These are phyloP conservation scores for Brettanomyces sp. DNA, from an alignment of 805 yeast species.

Conservation along the genomic window DNA sequence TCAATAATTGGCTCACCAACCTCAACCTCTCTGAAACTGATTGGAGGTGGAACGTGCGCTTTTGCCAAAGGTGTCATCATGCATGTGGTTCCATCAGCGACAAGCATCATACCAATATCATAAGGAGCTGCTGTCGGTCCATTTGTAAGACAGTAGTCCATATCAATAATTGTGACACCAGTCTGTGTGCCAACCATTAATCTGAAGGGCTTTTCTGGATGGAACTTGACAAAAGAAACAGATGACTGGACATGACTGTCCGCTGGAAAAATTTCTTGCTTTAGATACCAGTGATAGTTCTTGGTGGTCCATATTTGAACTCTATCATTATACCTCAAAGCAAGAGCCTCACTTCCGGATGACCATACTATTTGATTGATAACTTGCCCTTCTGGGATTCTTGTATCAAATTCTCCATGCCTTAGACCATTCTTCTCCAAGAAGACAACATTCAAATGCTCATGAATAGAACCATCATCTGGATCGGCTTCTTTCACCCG, in stretches of 20 bases:
- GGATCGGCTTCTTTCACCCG: constrained; percentile 39
- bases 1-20: constrained; percentile 48
- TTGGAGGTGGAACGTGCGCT: constrained; percentile 95
- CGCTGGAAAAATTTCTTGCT: constrained; percentile 53
- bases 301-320: constrained; percentile 88
- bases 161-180: constrained; percentile 54
- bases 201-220: constrained; percentile 79
- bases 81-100: constrained; percentile 65
- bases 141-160: constrained; percentile 48
- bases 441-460: constrained; percentile 51
- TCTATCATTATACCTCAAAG: constrained; percentile 50
- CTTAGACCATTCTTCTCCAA: constrained; percentile 91
- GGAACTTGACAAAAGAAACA: constrained; percentile 56
- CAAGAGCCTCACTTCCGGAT: constrained; percentile 65
- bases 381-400: constrained; percentile 43
- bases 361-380: constrained; percentile 68
- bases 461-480: constrained; percentile 5
- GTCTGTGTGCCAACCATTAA: constrained; percentile 52
- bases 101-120: constrained; percentile 73
- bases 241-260: constrained; percentile 15
- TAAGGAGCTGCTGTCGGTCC: constrained; percentile 64
- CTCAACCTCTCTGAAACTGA: constrained; percentile 59
- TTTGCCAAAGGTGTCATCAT: constrained; percentile 72
- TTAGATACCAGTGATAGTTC: constrained; percentile 93
- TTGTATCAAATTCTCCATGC: constrained; percentile 73